Percentiles rank a stretch among this genome's conserved stretches.
Conservation (phyloP, 2,329 filamentous ascomycete genomes). For the Anthostomella pinea region DNA sequence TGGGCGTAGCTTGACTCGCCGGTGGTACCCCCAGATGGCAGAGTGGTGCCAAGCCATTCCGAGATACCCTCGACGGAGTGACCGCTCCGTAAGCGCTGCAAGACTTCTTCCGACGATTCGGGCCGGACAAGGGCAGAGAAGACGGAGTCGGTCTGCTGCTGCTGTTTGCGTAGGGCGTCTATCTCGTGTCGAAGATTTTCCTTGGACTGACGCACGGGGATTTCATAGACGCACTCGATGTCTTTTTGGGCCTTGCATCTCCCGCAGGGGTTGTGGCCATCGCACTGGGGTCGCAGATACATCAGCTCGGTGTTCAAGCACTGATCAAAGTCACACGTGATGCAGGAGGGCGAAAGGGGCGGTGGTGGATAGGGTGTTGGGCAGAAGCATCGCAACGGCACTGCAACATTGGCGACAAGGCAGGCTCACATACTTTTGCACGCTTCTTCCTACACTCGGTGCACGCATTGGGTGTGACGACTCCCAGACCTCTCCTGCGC, state of each 20-base stretch:
- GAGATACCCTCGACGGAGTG: conserved; percentile 55
- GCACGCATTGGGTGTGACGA: conserved; percentile 59
- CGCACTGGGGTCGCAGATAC: conserved; percentile 44
- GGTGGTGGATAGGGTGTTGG: not conserved
- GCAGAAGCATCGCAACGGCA: not conserved
- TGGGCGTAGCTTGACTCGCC: conserved; percentile 29
- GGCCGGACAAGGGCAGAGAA: conserved; percentile 52
- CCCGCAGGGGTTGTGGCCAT: conserved; percentile 54
- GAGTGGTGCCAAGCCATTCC: conserved; percentile 45
- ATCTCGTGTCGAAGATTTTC: conserved; percentile 60
- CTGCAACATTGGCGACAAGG: not conserved
- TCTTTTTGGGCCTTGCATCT: conserved; percentile 55
- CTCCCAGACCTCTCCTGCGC: conserved; percentile 51
- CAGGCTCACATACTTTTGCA: conserved; percentile 47
- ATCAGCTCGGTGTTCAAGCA: not conserved
- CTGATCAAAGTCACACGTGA: not conserved
- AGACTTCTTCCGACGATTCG: conserved; percentile 52
- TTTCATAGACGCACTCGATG: conserved; percentile 58
- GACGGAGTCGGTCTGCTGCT: conserved; percentile 54
- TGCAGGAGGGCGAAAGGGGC: conserved; percentile 4
- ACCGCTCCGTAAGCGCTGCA: conserved; percentile 51
- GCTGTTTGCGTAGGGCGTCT: conserved; percentile 52
- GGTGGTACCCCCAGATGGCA: conserved; percentile 32
- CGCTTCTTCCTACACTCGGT: conserved; percentile 62
- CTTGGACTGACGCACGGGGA: conserved; percentile 62